These are phyloP conservation scores for Chamaecrista fasciculata DNA, from an alignment of 306 rosid species.

Conservation along the genomic window DNA sequence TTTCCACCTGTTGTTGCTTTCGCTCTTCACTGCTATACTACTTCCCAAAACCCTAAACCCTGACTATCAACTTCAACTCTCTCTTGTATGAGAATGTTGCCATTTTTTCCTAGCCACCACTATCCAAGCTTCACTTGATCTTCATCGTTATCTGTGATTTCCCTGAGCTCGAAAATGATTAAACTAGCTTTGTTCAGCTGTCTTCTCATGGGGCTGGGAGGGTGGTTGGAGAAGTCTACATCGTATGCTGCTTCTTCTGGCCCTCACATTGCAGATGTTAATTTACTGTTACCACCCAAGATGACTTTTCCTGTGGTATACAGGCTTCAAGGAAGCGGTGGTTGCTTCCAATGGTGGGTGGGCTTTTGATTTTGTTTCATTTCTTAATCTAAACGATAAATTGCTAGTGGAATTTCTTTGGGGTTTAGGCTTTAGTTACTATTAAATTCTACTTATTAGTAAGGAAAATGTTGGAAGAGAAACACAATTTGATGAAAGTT, in stretches of 20 bases:
- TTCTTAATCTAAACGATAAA: background rate
- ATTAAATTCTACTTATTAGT: background rate
- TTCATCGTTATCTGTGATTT: constrained; percentile 12
- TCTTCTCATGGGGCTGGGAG: constrained; percentile 25
- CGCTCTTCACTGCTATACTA: background rate
- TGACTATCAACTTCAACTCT: background rate
- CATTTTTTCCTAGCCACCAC: background rate
- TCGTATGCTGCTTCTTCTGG: constrained; percentile 59
- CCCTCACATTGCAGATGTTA: constrained; percentile 89
- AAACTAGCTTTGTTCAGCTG: constrained; percentile 21
- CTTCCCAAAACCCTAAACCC: constrained; percentile 33
- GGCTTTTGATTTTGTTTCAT: background rate
- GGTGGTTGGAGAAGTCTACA: constrained; percentile 28
- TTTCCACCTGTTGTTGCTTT: too few species aligned
- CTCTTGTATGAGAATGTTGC: background rate
- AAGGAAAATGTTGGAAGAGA: background rate
- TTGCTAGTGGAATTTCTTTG: background rate
- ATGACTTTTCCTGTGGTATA: constrained; percentile 82
- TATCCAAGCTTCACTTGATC: background rate
- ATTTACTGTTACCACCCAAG: constrained; percentile 77
- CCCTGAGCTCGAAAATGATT: constrained; percentile 28
- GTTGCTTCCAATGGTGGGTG: constrained; percentile 97
- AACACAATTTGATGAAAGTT: background rate
- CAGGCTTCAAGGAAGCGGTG: constrained; percentile 86
- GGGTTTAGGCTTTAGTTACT: background rate